These are phyloP conservation scores for Alternaria brassicicola DNA, from an alignment of 2,329 filamentous ascomycete species.

Conservation along the genomic window DNA sequence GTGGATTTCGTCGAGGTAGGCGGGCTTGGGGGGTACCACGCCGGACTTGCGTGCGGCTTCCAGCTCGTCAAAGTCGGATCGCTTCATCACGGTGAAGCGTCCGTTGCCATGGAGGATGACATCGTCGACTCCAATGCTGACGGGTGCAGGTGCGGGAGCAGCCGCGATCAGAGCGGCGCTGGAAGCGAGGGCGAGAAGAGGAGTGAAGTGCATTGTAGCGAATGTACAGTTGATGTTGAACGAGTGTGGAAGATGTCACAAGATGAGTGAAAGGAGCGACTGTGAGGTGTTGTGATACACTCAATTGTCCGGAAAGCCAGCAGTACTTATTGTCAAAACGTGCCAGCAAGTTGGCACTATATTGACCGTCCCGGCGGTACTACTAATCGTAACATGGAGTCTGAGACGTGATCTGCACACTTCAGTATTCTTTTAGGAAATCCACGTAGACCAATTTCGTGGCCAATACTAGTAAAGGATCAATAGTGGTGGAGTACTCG, in stretches of 20 bases:
- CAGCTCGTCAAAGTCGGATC: constrained; percentile 27
- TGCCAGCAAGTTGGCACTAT: neutral
- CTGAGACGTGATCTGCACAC: neutral
- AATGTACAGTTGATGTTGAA: constrained; percentile 1
- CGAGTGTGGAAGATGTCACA: neutral
- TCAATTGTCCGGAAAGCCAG: neutral
- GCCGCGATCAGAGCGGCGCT: constrained; percentile 22
- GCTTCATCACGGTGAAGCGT: constrained; percentile 32
- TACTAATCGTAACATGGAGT: neutral
- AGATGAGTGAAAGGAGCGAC: neutral
- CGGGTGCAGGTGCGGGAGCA: constrained; percentile 15
- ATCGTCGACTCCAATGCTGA: constrained; percentile 29
- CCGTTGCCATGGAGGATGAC: constrained; percentile 36
- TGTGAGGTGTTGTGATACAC: neutral
- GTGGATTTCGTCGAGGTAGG: constrained; percentile 23
- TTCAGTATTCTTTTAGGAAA: neutral
- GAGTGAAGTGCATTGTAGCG: constrained; percentile 26
- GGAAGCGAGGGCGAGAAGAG: constrained; percentile 21
- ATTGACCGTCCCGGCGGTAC: neutral
- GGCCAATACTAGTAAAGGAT: neutral
- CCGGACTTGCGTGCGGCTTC: constrained; percentile 21
- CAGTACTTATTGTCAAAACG: neutral
- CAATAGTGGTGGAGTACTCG: neutral
- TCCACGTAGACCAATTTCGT: neutral
- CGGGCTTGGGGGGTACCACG: constrained; percentile 24